Evolutionary conservation across 2,329 filamentous ascomycete species (phyloP), one percentile per base, ranked within the genome.

Genomic region (Aspergillus bombycis): DNA sequence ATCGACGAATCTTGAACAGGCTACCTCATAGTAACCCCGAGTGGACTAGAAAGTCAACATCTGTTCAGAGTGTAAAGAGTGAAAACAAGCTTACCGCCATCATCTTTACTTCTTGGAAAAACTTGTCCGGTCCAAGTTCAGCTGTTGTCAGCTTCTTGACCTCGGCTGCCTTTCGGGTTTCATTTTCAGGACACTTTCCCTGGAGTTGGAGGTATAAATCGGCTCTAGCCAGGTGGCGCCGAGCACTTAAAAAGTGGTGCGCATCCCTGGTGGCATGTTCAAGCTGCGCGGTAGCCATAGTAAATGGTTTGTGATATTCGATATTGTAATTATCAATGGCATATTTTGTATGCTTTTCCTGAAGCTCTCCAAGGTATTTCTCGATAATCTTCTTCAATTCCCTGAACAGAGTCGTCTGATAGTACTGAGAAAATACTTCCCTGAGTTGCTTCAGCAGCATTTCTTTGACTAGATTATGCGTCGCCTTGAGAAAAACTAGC

Each of bases 231-330:
- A 62, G 45, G 16, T 63, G 50, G 0, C 77, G 75, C 8, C 64
- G 65, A 6, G 32, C 14, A 4, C 32, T 57, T 1, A 79, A 55
- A 4, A 57, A 38, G 0, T 57, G 50, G 0, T 68, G 38, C 1
- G 69, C 62, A 12, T 65, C 61, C 6, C 60, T 61, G 3, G 65
- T 71, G 0, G 70, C 68, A 3, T 67, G 59, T 1, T 73, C 71
- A 2, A 77, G 72, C 0, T 70, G 57, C 0, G 32, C 23, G 10
- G 64, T 68, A 1, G 75, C 74, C 69, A 87, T 83, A 0, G 88
- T 90, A 64, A 87, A 87, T 0, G 89, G 80, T 3, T 84, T 82
- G 9, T 82, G 77, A 0, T 78, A 78, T 67, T 91, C 88, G 1
- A 88, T 82, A 0, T 78, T 67, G 68, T 84, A 88, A 2, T 85